Evolutionary conservation across 2,329 filamentous ascomycete species (phyloP).

Genomic region (Aspergillus versicolor): DNA sequence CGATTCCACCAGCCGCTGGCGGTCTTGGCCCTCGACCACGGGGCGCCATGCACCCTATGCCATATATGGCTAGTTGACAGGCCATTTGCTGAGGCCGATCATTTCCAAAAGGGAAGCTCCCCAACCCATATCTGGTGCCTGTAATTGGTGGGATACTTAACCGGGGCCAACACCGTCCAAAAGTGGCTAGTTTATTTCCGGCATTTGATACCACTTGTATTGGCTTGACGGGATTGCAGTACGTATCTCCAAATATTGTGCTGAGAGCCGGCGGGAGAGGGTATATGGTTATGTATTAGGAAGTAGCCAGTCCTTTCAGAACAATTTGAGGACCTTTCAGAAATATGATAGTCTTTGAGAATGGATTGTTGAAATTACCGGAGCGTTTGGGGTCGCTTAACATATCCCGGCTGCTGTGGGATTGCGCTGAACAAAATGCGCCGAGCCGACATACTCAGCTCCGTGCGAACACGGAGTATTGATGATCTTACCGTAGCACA

Average conservation of each 20-base stretch:
- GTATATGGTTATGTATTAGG: too few species aligned
- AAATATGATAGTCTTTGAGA: not conserved
- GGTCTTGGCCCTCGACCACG: too few species aligned
- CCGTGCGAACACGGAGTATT: not conserved
- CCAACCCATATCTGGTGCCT: slow-evolving; percentile 7
- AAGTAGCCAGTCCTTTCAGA: too few species aligned
- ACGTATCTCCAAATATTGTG: not conserved
- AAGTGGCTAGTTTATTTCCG: slow-evolving; percentile 6
- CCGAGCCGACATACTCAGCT: not conserved
- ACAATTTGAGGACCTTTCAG: too few species aligned
- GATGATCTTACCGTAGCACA: not conserved
- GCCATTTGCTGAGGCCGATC: slow-evolving; percentile 20
- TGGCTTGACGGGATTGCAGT: not conserved
- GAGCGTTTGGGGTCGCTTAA: not conserved
- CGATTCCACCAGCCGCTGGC: not conserved
- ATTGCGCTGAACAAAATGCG: too few species aligned
- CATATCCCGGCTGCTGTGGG: too few species aligned
- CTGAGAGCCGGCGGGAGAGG: not conserved
- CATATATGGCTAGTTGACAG: not conserved
- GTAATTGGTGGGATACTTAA: slow-evolving; percentile 8
- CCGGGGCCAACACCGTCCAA: slow-evolving; percentile 13
- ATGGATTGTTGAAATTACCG: not conserved
- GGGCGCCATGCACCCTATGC: not conserved
- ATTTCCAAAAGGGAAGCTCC: slow-evolving; percentile 10
- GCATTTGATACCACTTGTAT: not conserved